These are phyloP conservation scores for Fraxinus xanthoxyloides DNA, from an alignment of 305 asterid genomes.

Conservation along the genomic window DNA sequence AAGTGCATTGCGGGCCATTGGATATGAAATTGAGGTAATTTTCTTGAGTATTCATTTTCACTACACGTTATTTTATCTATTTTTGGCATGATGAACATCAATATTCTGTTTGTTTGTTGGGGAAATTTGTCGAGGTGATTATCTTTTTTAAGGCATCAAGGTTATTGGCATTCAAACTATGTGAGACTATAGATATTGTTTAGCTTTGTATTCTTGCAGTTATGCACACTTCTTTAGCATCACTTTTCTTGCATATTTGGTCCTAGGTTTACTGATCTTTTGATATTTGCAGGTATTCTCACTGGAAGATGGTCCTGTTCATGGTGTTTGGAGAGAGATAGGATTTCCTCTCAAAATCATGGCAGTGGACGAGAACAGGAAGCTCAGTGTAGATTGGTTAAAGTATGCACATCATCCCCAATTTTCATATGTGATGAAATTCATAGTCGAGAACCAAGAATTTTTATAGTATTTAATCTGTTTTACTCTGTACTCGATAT, in stretches of 20 bases:
- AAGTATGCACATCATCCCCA: constrained; percentile 49
- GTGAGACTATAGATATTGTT: not conserved
- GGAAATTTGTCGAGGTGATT: not conserved
- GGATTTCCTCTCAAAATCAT: constrained; percentile 51
- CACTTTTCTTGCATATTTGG: not conserved
- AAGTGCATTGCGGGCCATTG: constrained; percentile 50
- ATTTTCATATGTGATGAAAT: constrained; percentile 8
- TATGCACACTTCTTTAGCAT: not conserved
- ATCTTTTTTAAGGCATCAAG: not conserved
- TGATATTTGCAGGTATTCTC: constrained; percentile 63
- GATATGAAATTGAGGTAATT: constrained; percentile 76
- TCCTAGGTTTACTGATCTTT: not conserved
- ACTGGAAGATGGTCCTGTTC: constrained; percentile 66
- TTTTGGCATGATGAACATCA: not conserved
- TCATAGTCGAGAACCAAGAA: not conserved
- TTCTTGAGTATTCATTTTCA: not conserved
- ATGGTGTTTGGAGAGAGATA: constrained; percentile 55
- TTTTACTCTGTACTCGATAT: not conserved
- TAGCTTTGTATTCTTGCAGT: not conserved
- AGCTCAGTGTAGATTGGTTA: constrained; percentile 75
- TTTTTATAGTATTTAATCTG: not conserved
- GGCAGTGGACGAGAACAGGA: constrained; percentile 39
- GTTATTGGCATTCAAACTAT: not conserved
- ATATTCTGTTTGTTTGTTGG: not conserved
- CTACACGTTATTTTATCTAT: not conserved